Evolutionary conservation across 208 protist species (phyloP), one percentile per base, ranked within the genome.

Genomic region (Crithidia brevicula): DNA sequence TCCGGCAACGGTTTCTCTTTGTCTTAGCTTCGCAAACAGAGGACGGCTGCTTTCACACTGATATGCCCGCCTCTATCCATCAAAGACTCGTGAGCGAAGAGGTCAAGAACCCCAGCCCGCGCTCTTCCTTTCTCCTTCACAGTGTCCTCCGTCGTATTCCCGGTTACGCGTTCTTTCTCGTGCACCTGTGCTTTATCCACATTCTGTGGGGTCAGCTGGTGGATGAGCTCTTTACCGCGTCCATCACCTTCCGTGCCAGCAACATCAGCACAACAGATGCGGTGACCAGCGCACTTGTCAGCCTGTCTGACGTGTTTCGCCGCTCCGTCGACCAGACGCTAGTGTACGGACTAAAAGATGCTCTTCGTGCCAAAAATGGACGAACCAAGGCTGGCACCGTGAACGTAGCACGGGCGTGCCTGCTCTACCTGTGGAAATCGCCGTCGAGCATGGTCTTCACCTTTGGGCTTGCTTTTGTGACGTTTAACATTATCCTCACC

Each of bases 361-460:
- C 65, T 9, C 42, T 59, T 18, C 65, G 58, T 18, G 64, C 53
- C 7, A 75, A 58, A 20, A 36, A 45, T 18, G 61, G 69, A 4
- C 16, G 15, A 18, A 20, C 25, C 2, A 30, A 30, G 16, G 16
- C 49, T 1, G 59, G 67, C 28, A 51, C 46, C 16, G 40, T 67
- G 13, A 34, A 46, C 23, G 56, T 60, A 23, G 54, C 57, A 4
- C 67, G 60, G 0, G 31, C 52, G 27, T 53, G 45, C 16, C 34
- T 72, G n/a, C 40, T 51, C 43, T 66, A 59, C 43, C 46, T 79
- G 45, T 79, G 72, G 67, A 68, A 61, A 27, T 68, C 64, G 3
- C 72, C 72, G 5, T 70, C 67, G 23, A 79, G 72, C 38, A 71
- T 71, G 67, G 46, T 79, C 47, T 64, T 79, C 46, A 46, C 69